Evolutionary conservation across 495 filamentous ascomycete genomes (phyloP).

Genomic region (Cercophora samala): DNA sequence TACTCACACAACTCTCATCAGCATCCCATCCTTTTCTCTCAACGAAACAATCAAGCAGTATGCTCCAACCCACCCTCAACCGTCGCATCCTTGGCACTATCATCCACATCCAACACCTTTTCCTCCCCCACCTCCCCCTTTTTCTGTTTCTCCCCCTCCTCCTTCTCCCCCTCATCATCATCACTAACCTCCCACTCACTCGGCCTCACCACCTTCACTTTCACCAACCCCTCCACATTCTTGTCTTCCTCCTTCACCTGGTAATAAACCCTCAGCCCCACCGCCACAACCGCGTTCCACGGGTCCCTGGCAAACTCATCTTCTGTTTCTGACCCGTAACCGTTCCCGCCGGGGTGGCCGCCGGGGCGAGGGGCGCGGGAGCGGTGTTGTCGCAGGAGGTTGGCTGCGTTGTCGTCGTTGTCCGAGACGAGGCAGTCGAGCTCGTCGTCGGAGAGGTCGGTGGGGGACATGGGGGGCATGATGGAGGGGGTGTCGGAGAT

Average conservation of each 20-base stretch:
- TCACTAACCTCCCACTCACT: conserved; percentile 32
- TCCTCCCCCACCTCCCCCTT: conserved; percentile 31
- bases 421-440: conserved; percentile 32
- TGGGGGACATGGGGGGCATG: conserved; percentile 34
- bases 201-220: conserved; percentile 40
- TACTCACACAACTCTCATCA: neutral
- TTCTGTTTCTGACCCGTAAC: neutral
- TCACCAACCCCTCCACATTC: conserved; percentile 47
- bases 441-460: conserved; percentile 34
- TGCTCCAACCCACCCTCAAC: conserved; percentile 23
- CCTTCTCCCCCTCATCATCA: conserved; percentile 21
- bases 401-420: conserved; percentile 4
- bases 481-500: conserved; percentile 23
- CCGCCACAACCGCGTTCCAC: conserved; percentile 83
- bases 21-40: neutral
- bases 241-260: conserved; percentile 52
- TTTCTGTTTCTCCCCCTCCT: conserved; percentile 7
- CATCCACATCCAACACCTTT: conserved; percentile 47
- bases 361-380: no score
- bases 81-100: conserved; percentile 48
- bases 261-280: conserved; percentile 73
- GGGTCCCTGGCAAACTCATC: conserved; percentile 58
- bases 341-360: no score
- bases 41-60: neutral
- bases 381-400: conserved; percentile 2